Base-by-base conservation (phyloP, 768 basidiomycete species). In the Baorangia bicolor region DNA sequence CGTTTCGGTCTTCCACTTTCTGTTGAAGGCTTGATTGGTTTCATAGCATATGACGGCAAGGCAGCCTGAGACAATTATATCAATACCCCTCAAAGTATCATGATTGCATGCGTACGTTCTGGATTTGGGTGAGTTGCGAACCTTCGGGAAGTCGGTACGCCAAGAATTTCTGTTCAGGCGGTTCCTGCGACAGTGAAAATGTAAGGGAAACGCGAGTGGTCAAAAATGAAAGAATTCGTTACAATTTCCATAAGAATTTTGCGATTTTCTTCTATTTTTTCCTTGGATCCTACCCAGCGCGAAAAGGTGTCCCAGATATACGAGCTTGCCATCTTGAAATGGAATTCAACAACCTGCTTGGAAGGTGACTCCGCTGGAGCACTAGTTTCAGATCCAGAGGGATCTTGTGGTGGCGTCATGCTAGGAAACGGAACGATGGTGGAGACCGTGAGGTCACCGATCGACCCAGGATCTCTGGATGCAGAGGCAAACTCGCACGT, bases 211-310 rank as follows among this genome's bases (percentile, higher is more conserved):
- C 11, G 18, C 7, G 16, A 9, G 14, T 6, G 21, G n/a, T 38
- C 0, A 16, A 42, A 51, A 13, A 18, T 9, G 12, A 41, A 40
- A 23, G 27, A 20, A 51, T 40, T 27, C 4, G 23, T 60, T 63
- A 88, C 87, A 56, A 84, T 70, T 34, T 74, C 69, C 28, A 72
- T 66, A 27, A 87, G 71, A 41, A 73, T 69, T 40, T 72, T 70
- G 38, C 69, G 75, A 66, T 82, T 85, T 56, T 78, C 73, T 20
- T 77, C 75, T 53, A 82, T 79, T 44, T 76, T 81, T 27, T 81
- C 77, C 55, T 79, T 74, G 20, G 80, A 75, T 14, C 87, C 88
- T 18, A 78, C 75, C 88, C 88, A 91, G 33, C 79, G 73, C 31
- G 73, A 71, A 38, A 91, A 68, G 1, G 79, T 77, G 52, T 87